Evolutionary conservation across 2,329 filamentous ascomycete species (phyloP), one percentile per base, ranked within the genome.

Genomic region (Plenodomus biglobosus): DNA sequence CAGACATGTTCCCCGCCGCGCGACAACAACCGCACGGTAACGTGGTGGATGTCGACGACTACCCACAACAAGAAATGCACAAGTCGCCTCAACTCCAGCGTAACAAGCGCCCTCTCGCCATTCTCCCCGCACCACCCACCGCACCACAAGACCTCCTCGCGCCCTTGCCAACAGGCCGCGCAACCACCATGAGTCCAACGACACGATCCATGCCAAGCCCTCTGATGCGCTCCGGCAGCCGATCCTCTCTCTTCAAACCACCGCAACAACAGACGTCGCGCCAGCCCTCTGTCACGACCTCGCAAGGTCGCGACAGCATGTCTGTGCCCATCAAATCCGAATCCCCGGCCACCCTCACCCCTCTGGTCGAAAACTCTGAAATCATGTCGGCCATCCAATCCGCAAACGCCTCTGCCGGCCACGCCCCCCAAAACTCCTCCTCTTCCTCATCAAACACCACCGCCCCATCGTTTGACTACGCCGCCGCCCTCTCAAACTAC

Each of bases 1-100:
- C 88, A 46, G 92, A 95, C 59, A 86, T 96, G 66, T 88, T 97
- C 66, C 84, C 85, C 3, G 86, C 85, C 56, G 83, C 88, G 49
- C 77, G 80, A 39, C 72, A 73, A 42, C 74, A 76, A 50, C 72
- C 73, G 13, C 81, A 81, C 56, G 80, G 82, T 17, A 83, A 81
- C 58, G 79, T 86, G 10, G 81, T 85, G 20, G 83, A 86, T 63
- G 76, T 85, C 37, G 79, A 77, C n/a, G 82, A 85, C 61, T 79
- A 76, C 50, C 72, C 66, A 40, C 73, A 62, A 51, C 75, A 62
- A 35, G 60, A 65, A 13, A 45, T 69, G 44, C 60, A 55, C 42
- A 66, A 67, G 38, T 66, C 64, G 6, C 62, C 65, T 10, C 60
- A 62, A 32, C 70, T 58, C 65, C 76, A 55, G 65, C 75, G 68